Evolutionary conservation across 1,284 basidiomycete genomes (phyloP), one percentile per base, ranked within the genome.

Genomic region (Tilletia indica): DNA sequence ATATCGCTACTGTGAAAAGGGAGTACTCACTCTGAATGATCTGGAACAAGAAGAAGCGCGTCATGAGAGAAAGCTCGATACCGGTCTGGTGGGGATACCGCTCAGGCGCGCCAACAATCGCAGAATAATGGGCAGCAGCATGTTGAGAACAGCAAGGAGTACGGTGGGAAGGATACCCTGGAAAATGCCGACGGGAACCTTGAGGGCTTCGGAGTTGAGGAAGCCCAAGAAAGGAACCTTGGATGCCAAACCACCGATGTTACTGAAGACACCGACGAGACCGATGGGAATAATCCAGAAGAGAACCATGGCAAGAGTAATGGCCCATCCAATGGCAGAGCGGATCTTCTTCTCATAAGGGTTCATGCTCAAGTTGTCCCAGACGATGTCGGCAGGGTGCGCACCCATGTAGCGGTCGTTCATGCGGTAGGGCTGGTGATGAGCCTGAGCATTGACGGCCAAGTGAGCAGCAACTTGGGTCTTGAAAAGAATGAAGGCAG

Each of bases 21-120:
- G 2, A 19, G 12, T 54, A 25, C 51, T 54, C 51, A 54, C 51
- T 84, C 73, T 84, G 80, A 67, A 84, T 74, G 64, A 84, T 73
- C 96, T 88, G 91, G 89, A 98, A 98, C 71, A 92, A 86, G 87
- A 95, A 97, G 87, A 89, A 97, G 51, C 96, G 89, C 4, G 89
- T 90, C 92, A 97, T 97, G 75, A 97, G 86, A 72, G 91, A 92
- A 31, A 97, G 88, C 82, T 98, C 96, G 71, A 98, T 87, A 5
- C 90, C 91, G 2, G 91, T 92, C 42, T 87, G 74, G 91, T 91
- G 0, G 93, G 92, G 31, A 92, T 91, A 47, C 93, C 93, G 84
- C 94, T 91, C 73, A 93, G 90, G 39, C 88, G 87, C 14, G 89
- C 91, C 58, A 94, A 76, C 21, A 92, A 89, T 72, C 91, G 89